Base-by-base conservation (phyloP, 129 eudicot species). In the Flaveria brownii region DNA sequence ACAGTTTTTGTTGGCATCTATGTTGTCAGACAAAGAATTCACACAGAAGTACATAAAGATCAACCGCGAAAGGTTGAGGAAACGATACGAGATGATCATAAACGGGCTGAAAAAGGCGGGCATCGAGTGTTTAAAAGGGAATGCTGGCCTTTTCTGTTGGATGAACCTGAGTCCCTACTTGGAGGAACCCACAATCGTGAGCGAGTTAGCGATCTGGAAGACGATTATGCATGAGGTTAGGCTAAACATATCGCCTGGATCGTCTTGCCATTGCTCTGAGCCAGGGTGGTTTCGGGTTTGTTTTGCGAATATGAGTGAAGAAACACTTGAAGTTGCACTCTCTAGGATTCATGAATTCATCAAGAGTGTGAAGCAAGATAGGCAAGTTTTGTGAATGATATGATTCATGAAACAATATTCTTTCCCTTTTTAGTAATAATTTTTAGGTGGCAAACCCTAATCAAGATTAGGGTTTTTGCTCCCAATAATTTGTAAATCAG, bases 251-350 rank as follows among this genome's bases (percentile, higher is more conserved):
- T 94, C 98, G 67, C 98, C 97, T 0, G 98, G 98, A 5, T 87
- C 90, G 13, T 91, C 98, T 7, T 94, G 98, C 65, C 98, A 91
- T 71, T 94, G 97, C 60, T 85, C 93, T 0, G 98, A 91, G 52
- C 90, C 97, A 0, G 98, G 97, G 41, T 93, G 97, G 98, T 93
- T 93, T 62, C 81, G 98, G 28, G 98, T 93, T 55, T 93, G 98
- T 71, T 90, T 94, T 16, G 98, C 97, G 6, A 88, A 94, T 61
- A 94, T 94, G 98, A 90, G 93, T 74, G 96, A 94, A 81, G 77
- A 85, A 59, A 94, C 98, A 60, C 84, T 93, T 15, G 83, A 88
- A 54, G 77, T 90, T 75, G 96, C 98, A 41, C 87, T 93, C 2
- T 45, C 77, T 26, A 90, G 98, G 77, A 87, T 93, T 39, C 70